phyloP scores from a whole-genome alignment of 2,329 filamentous ascomycete genomes.

The Fusarium torreyae region DNA sequence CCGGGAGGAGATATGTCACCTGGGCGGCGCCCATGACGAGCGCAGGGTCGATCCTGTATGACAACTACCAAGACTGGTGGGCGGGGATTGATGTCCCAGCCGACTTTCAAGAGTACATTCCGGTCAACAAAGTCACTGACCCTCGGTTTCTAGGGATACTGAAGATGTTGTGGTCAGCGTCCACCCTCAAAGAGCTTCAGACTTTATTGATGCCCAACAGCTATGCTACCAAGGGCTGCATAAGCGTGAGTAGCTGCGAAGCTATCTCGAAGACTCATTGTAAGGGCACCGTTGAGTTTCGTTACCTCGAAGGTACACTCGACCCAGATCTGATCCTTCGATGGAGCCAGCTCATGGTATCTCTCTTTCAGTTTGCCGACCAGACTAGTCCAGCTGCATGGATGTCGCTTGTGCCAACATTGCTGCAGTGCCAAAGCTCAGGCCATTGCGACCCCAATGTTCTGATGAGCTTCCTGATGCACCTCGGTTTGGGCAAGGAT shows the following conservation, averaged over 20 bases:
- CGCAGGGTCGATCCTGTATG: not conserved
- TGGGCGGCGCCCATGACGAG: constrained; percentile 1
- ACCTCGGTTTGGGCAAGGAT: constrained; percentile 29
- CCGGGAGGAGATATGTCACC: not conserved
- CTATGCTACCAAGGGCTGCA: constrained; percentile 1
- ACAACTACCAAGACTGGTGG: not conserved
- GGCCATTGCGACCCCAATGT: constrained; percentile 8
- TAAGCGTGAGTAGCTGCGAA: constrained; percentile 5
- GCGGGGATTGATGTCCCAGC: not conserved
- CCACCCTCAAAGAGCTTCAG: not conserved
- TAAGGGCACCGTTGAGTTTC: constrained; percentile 41
- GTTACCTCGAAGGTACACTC: constrained; percentile 38
- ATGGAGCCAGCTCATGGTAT: constrained; percentile 38
- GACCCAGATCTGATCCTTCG: constrained; percentile 38
- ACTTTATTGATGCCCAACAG: not conserved
- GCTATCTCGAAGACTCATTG: not conserved
- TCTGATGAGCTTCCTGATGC: constrained; percentile 23
- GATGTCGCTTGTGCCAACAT: constrained; percentile 9
- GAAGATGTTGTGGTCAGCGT: constrained; percentile 28
- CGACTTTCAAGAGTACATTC: constrained; percentile 32
- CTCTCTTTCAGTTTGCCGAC: constrained; percentile 44
- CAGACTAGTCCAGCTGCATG: constrained; percentile 29
- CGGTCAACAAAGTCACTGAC: not conserved
- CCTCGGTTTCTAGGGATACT: constrained; percentile 6
- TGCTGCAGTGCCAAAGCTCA: constrained; percentile 1